Evolutionary conservation across 371 early-diverging fungal genomes (phyloP).

Genomic region (Circinella umbellata): DNA sequence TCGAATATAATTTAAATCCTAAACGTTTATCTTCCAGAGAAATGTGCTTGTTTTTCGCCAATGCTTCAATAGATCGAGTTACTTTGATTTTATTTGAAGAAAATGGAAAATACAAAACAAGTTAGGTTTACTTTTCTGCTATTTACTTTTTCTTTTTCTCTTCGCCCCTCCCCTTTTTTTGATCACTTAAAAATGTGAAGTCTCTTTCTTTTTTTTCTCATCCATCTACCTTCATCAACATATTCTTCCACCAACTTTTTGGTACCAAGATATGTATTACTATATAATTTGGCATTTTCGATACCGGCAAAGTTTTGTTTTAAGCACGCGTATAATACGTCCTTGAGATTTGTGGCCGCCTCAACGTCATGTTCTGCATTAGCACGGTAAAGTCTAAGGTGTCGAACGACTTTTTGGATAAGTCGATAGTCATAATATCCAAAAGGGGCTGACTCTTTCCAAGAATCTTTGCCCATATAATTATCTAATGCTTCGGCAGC

Average conservation of each 20-base stretch:
- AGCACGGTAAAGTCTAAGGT: slow-evolving; percentile 42
- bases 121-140: background rate
- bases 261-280: slow-evolving; percentile 79
- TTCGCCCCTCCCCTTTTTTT: too few species aligned
- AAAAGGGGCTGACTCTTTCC: slow-evolving; percentile 70
- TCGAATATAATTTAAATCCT: slow-evolving; percentile 76
- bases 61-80: slow-evolving; percentile 63
- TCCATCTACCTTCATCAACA: slow-evolving; percentile 69
- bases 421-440: slow-evolving; percentile 75
- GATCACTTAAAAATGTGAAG: too few species aligned
- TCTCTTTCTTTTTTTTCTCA: too few species aligned
- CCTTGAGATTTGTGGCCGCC: slow-evolving; percentile 43
- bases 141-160: too few species aligned
- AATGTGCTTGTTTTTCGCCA: slow-evolving; percentile 57
- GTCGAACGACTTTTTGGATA: slow-evolving; percentile 66
- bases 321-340: slow-evolving; percentile 68
- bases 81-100: slow-evolving; percentile 36
- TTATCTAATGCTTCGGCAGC: slow-evolving; percentile 74
- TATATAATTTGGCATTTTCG: slow-evolving; percentile 78
- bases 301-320: slow-evolving; percentile 85
- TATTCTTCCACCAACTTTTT: slow-evolving; percentile 80
- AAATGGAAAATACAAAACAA: too few species aligned
- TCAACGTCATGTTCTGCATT: slow-evolving; percentile 30
- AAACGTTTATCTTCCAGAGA: slow-evolving; percentile 64
- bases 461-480: slow-evolving; percentile 70